A percentile compares a stretch with the other conserved stretches of the same genome.
Conservation (phyloP, 768 basidiomycete genomes). For the Asterophora parasitica region DNA sequence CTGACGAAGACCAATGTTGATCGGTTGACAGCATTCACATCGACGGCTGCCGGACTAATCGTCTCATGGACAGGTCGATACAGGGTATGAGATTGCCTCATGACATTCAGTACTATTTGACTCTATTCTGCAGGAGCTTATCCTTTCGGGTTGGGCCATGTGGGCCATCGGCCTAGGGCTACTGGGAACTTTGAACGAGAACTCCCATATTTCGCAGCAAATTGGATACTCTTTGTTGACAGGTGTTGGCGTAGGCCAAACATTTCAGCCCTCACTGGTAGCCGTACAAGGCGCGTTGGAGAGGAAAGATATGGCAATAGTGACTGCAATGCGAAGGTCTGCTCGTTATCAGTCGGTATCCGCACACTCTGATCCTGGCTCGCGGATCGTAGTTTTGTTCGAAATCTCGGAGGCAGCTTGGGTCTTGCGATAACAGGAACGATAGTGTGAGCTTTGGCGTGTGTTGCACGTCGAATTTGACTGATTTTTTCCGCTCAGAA, state of each 20-base stretch:
- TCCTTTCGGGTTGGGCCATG: slow-evolving; percentile 18
- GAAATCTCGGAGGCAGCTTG: slow-evolving; percentile 19
- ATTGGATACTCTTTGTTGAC: slow-evolving; percentile 18
- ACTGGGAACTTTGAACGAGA: slow-evolving; percentile 15
- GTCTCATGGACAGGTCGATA: slow-evolving; percentile 49
- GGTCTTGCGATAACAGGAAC: slow-evolving; percentile 19
- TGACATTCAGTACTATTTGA: not conserved
- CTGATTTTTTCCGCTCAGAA: slow-evolving; percentile 5
- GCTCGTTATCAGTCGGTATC: not conserved
- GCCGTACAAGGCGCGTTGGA: slow-evolving; percentile 20
- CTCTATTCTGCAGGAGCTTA: slow-evolving; percentile 13
- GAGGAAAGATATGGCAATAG: slow-evolving; percentile 20
- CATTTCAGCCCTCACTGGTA: slow-evolving; percentile 20
- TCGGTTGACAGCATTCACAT: slow-evolving; percentile 9
- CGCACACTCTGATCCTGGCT: not conserved
- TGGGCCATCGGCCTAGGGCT: slow-evolving; percentile 19
- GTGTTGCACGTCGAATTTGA: not conserved
- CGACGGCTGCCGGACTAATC: slow-evolving; percentile 34
- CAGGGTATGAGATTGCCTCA: slow-evolving; percentile 22
- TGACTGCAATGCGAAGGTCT: slow-evolving; percentile 18
- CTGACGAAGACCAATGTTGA: not conserved
- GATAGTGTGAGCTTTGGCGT: slow-evolving; percentile 12
- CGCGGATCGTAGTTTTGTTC: slow-evolving; percentile 13
- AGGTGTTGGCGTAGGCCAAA: slow-evolving; percentile 20
- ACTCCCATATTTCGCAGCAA: slow-evolving; percentile 15